A percentile compares a stretch with the other conserved stretches of the same genome.
Evolutionary conservation across 495 filamentous ascomycete genomes (phyloP).

Genomic region (Chaetomium cochliodes): DNA sequence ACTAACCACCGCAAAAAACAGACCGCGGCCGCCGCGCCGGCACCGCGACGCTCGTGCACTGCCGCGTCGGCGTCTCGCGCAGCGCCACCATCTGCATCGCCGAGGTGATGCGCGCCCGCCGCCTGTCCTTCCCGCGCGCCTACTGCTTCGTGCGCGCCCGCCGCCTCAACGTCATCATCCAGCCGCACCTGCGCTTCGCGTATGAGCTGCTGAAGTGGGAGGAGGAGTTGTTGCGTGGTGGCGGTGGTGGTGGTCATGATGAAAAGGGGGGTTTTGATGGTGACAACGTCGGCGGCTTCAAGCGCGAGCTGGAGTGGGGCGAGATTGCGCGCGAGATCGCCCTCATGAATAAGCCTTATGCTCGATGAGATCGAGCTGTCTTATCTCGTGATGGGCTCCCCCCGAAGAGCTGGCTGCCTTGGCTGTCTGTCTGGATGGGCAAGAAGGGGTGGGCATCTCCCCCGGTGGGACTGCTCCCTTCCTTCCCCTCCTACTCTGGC

Average conservation of each 20-base stretch:
- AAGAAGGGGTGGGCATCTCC: not conserved
- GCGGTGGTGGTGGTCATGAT: no score
- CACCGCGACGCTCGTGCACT: conserved; percentile 91
- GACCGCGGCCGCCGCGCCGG: conserved; percentile 71
- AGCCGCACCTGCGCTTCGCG: conserved; percentile 60
- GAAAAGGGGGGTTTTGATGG: no score
- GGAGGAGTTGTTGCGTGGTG: conserved; percentile 54
- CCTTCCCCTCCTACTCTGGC: no score
- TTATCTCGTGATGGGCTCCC: not conserved
- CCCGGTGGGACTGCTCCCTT: not conserved
- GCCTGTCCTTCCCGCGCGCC: conserved; percentile 83
- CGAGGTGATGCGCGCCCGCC: conserved; percentile 82
- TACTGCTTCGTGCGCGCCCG: conserved; percentile 96
- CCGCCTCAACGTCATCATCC: conserved; percentile 69
- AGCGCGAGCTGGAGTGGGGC: conserved; percentile 86
- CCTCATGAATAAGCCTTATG: conserved; percentile 93
- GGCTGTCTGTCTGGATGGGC: not conserved
- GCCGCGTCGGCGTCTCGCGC: conserved; percentile 90
- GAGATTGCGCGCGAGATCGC: conserved; percentile 88
- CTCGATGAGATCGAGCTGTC: conserved; percentile 40
- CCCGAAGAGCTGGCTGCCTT: no score
- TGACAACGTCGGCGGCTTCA: conserved; percentile 34
- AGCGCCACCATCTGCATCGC: conserved; percentile 98
- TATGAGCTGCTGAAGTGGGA: conserved; percentile 92
- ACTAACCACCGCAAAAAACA: conserved; percentile 35